Evolutionary conservation across 148 eudicot species (phyloP), one percentile per base, ranked within the genome.

Genomic region (Spergularia bocconei): DNA sequence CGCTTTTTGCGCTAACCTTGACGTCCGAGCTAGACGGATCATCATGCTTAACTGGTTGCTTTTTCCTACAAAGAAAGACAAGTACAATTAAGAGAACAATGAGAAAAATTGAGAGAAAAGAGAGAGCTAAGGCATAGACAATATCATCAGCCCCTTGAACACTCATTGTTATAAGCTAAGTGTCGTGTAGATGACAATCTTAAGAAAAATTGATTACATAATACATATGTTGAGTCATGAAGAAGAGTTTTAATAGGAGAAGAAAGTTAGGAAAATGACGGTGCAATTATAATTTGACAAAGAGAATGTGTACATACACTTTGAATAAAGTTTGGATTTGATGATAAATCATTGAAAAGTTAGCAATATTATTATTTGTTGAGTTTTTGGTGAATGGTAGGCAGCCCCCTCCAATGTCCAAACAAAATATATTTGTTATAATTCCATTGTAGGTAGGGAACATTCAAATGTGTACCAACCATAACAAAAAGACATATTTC

Each of bases 41-140:
- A 13, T 67, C 33, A 1, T 75, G 62, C 62, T 63, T 61, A 63
- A 51, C 17, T 29, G 59, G 13, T 19, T 15, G 50, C 6, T 74
- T 74, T 13, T 79, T 86, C 77, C 79, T 86, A 80, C 86, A 93
- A 10, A 82, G 64, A 61, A 84, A 36, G 48, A 85, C 63, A 13
- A 88, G 84, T 17, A 76, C 39, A n/a, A 77, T 67, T 5, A 55
- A 50, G 8, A 86, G 79, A 67, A 82, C 13, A 19, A 86, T n/a
- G n/a, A 84, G 65, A 71, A 74, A 78, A 25, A 77, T 54, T 14
- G 85, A 82, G 55, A 85, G 84, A 52, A 84, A 33, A 62, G 87
- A 82, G 20, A 87, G 78, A 59, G 83, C 55, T 7, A 75, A 71
- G 14, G 69, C 78, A 67, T 84, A 87, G n/a, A 81, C 79, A 13